phyloP scores from a whole-genome alignment of 768 basidiomycete genomes.

The Leccinum subtestaceum region DNA sequence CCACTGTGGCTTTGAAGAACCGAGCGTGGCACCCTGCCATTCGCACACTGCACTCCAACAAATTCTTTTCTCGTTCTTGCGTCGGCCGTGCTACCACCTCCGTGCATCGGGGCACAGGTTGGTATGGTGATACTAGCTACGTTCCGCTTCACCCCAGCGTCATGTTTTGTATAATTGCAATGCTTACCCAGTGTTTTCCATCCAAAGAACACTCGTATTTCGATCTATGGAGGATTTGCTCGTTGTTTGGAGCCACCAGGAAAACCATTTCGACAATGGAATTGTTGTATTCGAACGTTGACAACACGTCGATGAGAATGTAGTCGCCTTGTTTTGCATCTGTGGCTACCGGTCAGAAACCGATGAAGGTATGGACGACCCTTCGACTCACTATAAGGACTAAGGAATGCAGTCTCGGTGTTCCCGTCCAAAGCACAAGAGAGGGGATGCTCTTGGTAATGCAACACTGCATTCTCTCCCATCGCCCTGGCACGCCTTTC shows the following conservation, averaged over 20 bases:
- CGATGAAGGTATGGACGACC: not conserved
- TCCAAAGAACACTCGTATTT: constrained; percentile 32
- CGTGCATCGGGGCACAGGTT: constrained; percentile 7
- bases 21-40: constrained; percentile 21
- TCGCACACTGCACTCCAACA: constrained; percentile 29
- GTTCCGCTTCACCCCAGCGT: not conserved
- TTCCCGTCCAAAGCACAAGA: constrained; percentile 57
- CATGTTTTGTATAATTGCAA: not conserved
- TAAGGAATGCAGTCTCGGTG: constrained; percentile 49
- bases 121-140: constrained; percentile 19
- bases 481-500: constrained; percentile 33
- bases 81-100: not conserved
- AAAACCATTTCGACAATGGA: constrained; percentile 32
- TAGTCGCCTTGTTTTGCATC: constrained; percentile 36
- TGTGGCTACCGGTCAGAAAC: constrained; percentile 18
- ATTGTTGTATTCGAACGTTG: constrained; percentile 19
- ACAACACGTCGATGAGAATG: constrained; percentile 38
- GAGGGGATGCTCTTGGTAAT: constrained; percentile 45
- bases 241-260: constrained; percentile 37
- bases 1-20: constrained; percentile 31
- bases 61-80: not conserved
- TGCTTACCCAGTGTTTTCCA: constrained; percentile 33
- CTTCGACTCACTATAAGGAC: constrained; percentile 41
- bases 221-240: constrained; percentile 28
- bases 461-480: constrained; percentile 30